Evolutionary conservation across 2,329 filamentous ascomycete genomes (phyloP).

Genomic region (Fusarium globosum): DNA sequence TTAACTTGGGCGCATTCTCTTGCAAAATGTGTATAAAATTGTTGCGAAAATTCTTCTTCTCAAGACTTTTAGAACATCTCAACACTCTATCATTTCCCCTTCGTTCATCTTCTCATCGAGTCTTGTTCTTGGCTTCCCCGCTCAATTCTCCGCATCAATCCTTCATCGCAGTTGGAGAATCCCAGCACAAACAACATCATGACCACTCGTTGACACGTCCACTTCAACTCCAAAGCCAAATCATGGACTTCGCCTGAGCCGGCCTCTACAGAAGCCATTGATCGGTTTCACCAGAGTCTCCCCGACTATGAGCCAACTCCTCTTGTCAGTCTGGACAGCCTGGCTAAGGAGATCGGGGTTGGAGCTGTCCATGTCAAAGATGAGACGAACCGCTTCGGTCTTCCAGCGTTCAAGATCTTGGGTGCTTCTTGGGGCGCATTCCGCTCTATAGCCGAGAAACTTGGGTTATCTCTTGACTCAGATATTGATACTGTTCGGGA

Average conservation of each 20-base stretch:
- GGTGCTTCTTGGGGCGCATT: conserved; percentile 81
- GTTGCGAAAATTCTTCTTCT: neutral
- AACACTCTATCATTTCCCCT: too few species aligned
- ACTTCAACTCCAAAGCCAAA: conserved; percentile 41
- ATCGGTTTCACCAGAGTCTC: conserved; percentile 67
- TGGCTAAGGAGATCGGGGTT: conserved; percentile 70
- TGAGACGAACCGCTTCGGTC: conserved; percentile 73
- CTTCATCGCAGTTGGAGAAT: neutral
- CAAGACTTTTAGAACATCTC: too few species aligned
- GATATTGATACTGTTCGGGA: conserved; percentile 57
- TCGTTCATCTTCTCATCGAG: neutral
- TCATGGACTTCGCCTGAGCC: conserved; percentile 23
- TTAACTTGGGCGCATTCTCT: conserved; percentile 1
- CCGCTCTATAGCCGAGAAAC: conserved; percentile 61
- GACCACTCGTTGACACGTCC: conserved; percentile 36
- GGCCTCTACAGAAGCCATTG: conserved; percentile 21
- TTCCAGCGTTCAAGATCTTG: conserved; percentile 83
- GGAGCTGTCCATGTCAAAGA: conserved; percentile 74
- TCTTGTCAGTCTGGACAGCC: conserved; percentile 59
- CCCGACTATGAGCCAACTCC: conserved; percentile 67
- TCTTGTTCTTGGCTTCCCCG: neutral
- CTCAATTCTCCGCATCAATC: neutral
- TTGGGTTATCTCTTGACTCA: conserved; percentile 56
- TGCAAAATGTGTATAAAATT: conserved; percentile 4
- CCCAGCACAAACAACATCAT: conserved; percentile 14